phyloP scores from a whole-genome alignment of 1,284 basidiomycete species.

The Abortiporus biennis region DNA sequence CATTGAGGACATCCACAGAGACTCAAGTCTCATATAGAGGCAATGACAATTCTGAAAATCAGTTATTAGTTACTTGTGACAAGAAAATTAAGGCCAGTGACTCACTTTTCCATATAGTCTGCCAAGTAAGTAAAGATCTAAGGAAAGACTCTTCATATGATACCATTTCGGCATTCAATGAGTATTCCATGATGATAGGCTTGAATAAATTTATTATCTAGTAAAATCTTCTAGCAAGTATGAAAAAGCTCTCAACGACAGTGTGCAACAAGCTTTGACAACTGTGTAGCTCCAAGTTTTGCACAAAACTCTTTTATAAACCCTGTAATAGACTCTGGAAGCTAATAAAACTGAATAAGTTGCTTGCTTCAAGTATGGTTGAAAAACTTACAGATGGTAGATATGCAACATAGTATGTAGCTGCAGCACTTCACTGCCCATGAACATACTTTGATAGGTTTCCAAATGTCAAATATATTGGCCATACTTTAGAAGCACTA shows the following conservation, averaged over 20 bases:
- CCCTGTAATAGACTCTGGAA: constrained; percentile 18
- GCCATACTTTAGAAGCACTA: constrained; percentile 17
- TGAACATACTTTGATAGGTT: constrained; percentile 20
- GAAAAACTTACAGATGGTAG: constrained; percentile 20
- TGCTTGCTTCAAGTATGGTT: neutral
- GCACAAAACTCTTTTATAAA: neutral
- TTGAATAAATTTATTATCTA: constrained; percentile 21
- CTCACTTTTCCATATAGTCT: constrained; percentile 26
- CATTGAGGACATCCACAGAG: constrained; percentile 26
- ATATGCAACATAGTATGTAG: constrained; percentile 22
- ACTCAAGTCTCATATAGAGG: constrained; percentile 11
- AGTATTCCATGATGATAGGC: constrained; percentile 22
- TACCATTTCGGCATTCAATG: constrained; percentile 15
- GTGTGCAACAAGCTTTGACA: constrained; percentile 12
- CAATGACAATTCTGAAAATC: constrained; percentile 13
- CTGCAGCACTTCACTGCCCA: constrained; percentile 10
- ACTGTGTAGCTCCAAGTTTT: neutral
- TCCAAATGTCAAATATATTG: constrained; percentile 15
- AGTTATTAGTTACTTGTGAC: neutral
- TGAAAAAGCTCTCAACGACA: constrained; percentile 22
- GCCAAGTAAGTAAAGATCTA: constrained; percentile 17
- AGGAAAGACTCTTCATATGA: constrained; percentile 13
- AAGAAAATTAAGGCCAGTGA: neutral
- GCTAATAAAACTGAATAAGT: too few relatives aligned
- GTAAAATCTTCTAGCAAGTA: constrained; percentile 16